phyloP scores from a whole-genome alignment of 257 asterid genomes.

The Solanum tacnaense region DNA sequence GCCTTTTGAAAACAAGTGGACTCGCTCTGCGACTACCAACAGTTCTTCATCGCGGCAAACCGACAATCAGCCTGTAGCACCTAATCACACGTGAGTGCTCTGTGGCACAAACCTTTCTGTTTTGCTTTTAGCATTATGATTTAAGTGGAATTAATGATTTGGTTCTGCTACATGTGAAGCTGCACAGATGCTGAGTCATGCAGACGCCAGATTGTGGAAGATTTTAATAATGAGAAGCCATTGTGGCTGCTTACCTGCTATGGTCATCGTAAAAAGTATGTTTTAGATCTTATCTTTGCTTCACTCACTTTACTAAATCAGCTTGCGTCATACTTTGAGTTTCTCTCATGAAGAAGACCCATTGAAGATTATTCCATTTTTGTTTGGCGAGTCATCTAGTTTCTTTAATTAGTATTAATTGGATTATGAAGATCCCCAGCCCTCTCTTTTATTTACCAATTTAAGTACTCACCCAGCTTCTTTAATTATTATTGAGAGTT shows the following conservation, averaged over 20 bases:
- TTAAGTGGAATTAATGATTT: conserved; percentile 7
- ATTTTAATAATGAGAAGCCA: conserved; percentile 67
- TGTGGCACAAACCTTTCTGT: background rate
- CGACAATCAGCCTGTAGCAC: conserved; percentile 39
- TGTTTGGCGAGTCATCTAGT: background rate
- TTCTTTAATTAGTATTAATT: background rate
- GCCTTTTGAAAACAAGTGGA: conserved; percentile 90
- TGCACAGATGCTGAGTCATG: conserved; percentile 82
- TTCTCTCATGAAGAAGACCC: background rate
- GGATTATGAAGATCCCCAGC: background rate
- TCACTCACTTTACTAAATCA: background rate
- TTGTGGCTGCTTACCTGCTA: conserved; percentile 84
- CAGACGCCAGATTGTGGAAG: conserved; percentile 56
- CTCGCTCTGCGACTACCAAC: conserved; percentile 35
- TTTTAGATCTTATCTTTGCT: background rate
- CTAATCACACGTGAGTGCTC: conserved; percentile 57
- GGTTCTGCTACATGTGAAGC: conserved; percentile 32
- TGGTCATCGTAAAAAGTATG: conserved; percentile 70
- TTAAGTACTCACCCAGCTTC: background rate
- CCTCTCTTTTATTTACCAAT: background rate
- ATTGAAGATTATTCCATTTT: background rate
- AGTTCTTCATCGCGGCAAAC: conserved; percentile 44
- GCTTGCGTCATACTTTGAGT: background rate
- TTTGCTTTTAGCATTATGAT: background rate
- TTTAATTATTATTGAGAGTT: background rate